These are phyloP conservation scores for Plasmodium yoelii DNA, from an alignment of 169 alveolate species.

Conservation along the genomic window DNA sequence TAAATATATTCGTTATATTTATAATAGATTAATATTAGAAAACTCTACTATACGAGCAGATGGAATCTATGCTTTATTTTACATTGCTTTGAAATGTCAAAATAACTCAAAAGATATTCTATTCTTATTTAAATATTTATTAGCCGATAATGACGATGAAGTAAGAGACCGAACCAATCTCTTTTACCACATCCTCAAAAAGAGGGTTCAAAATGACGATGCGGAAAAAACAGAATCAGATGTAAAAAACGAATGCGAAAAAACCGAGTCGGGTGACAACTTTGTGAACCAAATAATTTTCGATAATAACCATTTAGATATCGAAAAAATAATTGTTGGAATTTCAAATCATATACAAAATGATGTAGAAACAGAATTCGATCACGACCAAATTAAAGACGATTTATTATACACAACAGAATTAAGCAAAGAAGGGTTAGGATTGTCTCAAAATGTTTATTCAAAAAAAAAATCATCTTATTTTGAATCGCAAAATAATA, in stretches of 20 bases:
- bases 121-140: constrained; percentile 79
- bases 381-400: constrained; percentile 16
- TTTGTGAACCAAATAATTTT: constrained; percentile 12
- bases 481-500: constrained; percentile 22
- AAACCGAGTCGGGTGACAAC: no score
- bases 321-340: constrained; percentile 14
- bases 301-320: background rate
- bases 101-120: constrained; percentile 80
- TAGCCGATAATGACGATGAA: constrained; percentile 85
- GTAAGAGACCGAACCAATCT: constrained; percentile 85
- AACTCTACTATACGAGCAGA: constrained; percentile 97
- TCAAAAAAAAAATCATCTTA: constrained; percentile 31
- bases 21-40: constrained; percentile 96
- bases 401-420: constrained; percentile 14
- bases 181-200: constrained; percentile 64
- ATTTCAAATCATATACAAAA: constrained; percentile 40
- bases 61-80: constrained; percentile 96
- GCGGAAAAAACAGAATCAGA: constrained; percentile 49
- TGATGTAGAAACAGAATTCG: constrained; percentile 13
- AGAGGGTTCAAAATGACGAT: constrained; percentile 31
- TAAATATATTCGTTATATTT: constrained; percentile 95
- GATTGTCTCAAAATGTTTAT: background rate
- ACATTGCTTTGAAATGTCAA: constrained; percentile 88
- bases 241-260: background rate
- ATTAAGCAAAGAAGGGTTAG: background rate